These are phyloP conservation scores for Colletotrichum neosansevieriae DNA, from an alignment of 2,329 filamentous ascomycete genomes.

Conservation along the genomic window DNA sequence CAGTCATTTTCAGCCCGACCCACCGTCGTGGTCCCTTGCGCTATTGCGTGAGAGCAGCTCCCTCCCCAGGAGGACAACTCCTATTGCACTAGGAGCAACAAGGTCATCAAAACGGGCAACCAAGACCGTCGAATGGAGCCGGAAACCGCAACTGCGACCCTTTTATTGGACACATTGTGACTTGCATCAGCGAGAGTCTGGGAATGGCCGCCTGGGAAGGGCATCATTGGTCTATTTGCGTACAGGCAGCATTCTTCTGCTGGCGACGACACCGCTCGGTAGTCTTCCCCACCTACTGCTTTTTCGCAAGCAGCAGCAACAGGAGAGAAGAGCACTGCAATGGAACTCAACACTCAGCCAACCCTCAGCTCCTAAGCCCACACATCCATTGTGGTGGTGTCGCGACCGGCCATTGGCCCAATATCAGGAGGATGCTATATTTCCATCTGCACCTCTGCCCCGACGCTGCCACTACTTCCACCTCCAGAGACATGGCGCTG, in stretches of 20 bases:
- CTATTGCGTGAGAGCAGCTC: neutral
- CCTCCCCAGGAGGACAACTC: no score
- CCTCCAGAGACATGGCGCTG: constrained; percentile 23
- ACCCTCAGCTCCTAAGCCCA: constrained; percentile 16
- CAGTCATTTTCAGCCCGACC: constrained; percentile 18
- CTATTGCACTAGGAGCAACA: neutral
- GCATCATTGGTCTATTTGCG: constrained; percentile 32
- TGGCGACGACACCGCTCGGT: neutral
- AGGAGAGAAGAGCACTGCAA: neutral
- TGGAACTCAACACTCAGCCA: neutral
- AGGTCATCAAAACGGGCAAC: constrained; percentile 31
- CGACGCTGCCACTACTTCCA: constrained; percentile 1
- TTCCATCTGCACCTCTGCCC: constrained; percentile 9
- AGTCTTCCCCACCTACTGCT: neutral
- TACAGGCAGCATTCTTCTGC: constrained; percentile 22
- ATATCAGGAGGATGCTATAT: constrained; percentile 5
- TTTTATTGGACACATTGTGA: neutral
- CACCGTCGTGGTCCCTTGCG: neutral
- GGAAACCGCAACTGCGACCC: neutral
- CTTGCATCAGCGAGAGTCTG: neutral
- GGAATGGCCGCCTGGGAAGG: no score
- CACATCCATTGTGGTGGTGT: constrained; percentile 1
- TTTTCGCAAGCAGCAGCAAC: neutral
- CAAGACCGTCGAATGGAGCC: constrained; percentile 11
- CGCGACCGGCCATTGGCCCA: constrained; percentile 15